phyloP scores from a whole-genome alignment of 2,329 filamentous ascomycete species.

The Verticillium nonalfalfae region DNA sequence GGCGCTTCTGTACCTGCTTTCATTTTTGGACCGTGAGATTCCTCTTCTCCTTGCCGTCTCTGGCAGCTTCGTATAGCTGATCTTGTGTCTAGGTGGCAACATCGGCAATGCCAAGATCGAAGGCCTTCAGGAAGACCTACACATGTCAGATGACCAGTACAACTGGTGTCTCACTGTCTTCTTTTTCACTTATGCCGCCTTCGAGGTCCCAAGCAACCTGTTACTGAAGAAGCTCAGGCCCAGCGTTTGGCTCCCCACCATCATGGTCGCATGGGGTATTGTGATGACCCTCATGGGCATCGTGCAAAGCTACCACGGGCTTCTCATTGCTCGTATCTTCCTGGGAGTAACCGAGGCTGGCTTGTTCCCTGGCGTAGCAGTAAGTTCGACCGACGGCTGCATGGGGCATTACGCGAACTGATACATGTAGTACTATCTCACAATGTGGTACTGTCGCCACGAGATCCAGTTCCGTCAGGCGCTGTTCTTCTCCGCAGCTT shows the following conservation, averaged over 20 bases:
- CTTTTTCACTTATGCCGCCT: constrained; percentile 73
- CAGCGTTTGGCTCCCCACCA: constrained; percentile 66
- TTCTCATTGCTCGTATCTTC: constrained; percentile 46
- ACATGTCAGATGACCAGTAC: constrained; percentile 61
- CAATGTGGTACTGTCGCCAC: constrained; percentile 53
- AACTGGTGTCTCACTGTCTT: constrained; percentile 67
- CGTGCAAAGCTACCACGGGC: constrained; percentile 39
- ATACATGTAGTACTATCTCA: constrained; percentile 38
- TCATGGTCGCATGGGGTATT: constrained; percentile 59
- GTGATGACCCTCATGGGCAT: constrained; percentile 48
- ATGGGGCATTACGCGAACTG: background rate
- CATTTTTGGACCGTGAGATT: constrained; percentile 54
- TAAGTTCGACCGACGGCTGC: constrained; percentile 13
- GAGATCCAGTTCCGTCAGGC: constrained; percentile 53
- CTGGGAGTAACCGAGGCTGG: constrained; percentile 63
- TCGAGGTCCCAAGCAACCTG: constrained; percentile 72
- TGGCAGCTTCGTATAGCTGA: background rate
- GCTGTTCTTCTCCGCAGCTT: constrained; percentile 78
- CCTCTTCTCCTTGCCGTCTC: background rate
- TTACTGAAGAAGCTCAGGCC: constrained; percentile 69
- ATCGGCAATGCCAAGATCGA: constrained; percentile 62
- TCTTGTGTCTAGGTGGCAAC: constrained; percentile 42
- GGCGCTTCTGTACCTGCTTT: constrained; percentile 60
- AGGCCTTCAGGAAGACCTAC: constrained; percentile 42
- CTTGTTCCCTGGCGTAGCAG: constrained; percentile 57